Evolutionary conservation across 257 asterid species (phyloP).

Genomic region (Jacaranda mimosifolia): DNA sequence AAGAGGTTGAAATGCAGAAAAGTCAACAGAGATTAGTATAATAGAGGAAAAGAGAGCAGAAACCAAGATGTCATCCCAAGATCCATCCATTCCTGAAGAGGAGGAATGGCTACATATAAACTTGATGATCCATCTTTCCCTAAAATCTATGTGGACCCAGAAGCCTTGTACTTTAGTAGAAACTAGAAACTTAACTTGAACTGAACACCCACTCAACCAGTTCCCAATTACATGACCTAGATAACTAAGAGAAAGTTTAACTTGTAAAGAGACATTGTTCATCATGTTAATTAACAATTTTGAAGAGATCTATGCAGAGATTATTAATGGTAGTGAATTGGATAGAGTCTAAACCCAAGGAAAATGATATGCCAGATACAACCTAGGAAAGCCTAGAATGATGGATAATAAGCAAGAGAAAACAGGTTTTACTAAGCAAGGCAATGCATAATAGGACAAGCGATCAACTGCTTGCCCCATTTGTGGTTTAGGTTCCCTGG

Average conservation of each 20-base stretch:
- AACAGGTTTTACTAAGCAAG: neutral
- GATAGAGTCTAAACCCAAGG: neutral
- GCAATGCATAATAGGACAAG: neutral
- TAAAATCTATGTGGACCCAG: neutral
- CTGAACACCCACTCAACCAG: neutral
- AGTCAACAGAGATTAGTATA: neutral
- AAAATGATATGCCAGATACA: neutral
- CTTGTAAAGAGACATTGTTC: neutral
- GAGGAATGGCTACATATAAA: neutral
- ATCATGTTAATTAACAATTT: neutral
- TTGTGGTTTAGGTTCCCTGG: neutral
- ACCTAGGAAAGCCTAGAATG: constrained; percentile 17
- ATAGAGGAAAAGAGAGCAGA: neutral
- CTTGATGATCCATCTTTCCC: neutral
- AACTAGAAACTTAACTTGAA: constrained; percentile 1
- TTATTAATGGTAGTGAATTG: neutral
- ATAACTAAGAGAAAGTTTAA: neutral
- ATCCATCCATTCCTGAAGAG: neutral
- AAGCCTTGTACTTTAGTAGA: neutral
- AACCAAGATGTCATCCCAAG: neutral
- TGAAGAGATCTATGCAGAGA: neutral
- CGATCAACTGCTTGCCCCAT: neutral
- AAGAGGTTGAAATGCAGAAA: neutral
- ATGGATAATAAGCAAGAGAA: neutral
- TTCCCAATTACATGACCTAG: neutral